Evolutionary conservation across 345 rosid species (phyloP).

Genomic region (Euphorbia peplus): DNA sequence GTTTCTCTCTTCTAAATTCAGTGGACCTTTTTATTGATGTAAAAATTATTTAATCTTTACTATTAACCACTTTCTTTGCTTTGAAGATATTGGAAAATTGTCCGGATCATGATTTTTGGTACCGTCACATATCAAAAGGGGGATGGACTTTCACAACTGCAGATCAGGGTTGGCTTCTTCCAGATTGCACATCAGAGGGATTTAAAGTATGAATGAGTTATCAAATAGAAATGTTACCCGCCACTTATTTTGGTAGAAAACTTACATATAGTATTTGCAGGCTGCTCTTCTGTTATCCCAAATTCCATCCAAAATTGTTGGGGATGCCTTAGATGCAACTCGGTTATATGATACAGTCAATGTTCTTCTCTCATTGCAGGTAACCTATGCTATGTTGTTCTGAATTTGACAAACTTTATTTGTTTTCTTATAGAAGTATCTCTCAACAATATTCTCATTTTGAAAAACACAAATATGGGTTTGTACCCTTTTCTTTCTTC

Average conservation of each 20-base stretch:
- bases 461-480: background rate
- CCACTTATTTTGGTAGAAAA: slow-evolving; percentile 14
- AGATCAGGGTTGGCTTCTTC: slow-evolving; percentile 96
- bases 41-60: background rate
- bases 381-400: slow-evolving; percentile 23
- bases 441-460: background rate
- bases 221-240: background rate
- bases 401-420: background rate
- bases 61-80: slow-evolving; percentile 20
- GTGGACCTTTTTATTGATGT: background rate
- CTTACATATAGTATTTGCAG: slow-evolving; percentile 25
- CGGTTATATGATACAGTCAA: slow-evolving; percentile 76
- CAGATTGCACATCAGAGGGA: slow-evolving; percentile 94
- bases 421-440: background rate
- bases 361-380: slow-evolving; percentile 87
- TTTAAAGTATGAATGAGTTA: slow-evolving; percentile 60
- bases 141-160: slow-evolving; percentile 97
- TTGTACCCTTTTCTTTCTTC: too few species aligned
- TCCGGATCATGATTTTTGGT: slow-evolving; percentile 73
- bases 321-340: slow-evolving; percentile 60
- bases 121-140: slow-evolving; percentile 88
- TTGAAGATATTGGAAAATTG: slow-evolving; percentile 74
- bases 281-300: slow-evolving; percentile 68
- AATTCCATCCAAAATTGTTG: slow-evolving; percentile 70
- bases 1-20: background rate